phyloP scores from a whole-genome alignment of 441 rosid species.

The Syzygium malaccense region DNA sequence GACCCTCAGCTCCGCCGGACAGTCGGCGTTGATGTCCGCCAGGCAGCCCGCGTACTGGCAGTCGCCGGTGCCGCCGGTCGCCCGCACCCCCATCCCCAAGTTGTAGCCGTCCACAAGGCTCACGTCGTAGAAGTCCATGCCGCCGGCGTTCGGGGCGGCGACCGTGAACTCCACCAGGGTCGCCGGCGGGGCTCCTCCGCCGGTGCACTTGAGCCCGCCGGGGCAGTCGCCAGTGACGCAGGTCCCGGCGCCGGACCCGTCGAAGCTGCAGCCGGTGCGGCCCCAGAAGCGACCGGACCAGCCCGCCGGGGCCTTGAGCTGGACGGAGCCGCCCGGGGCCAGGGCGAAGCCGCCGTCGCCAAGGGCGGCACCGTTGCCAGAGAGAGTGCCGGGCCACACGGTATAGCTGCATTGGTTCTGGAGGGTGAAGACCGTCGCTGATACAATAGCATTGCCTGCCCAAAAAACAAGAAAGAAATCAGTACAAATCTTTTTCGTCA shows the following conservation, averaged over 20 bases:
- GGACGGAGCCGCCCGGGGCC: not conserved
- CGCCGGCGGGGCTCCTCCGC: slow-evolving; percentile 71
- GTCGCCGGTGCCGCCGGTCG: slow-evolving; percentile 61
- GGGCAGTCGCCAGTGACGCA: slow-evolving; percentile 79
- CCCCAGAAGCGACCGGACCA: slow-evolving; percentile 19
- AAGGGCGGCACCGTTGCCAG: slow-evolving; percentile 2
- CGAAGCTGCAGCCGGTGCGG: slow-evolving; percentile 6
- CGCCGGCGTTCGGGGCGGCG: slow-evolving; percentile 18
- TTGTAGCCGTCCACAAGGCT: slow-evolving; percentile 95
- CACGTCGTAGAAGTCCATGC: slow-evolving; percentile 81
- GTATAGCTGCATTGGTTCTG: slow-evolving; percentile 9
- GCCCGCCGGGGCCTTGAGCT: not conserved
- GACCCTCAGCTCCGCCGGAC: slow-evolving; percentile 57
- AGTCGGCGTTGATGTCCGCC: slow-evolving; percentile 59
- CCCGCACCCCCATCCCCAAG: slow-evolving; percentile 52
- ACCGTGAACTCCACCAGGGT: slow-evolving; percentile 71
- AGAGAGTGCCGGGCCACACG: slow-evolving; percentile 13
- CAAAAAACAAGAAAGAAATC: not conserved
- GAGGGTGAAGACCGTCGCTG: slow-evolving; percentile 5
- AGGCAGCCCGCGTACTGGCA: slow-evolving; percentile 83
- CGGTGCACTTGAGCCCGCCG: slow-evolving; percentile 52
- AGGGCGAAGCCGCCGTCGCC: slow-evolving; percentile 5
- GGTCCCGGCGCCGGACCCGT: slow-evolving; percentile 42
- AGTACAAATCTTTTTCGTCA: not conserved
- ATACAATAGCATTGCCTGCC: not conserved